Evolutionary conservation across 2,329 filamentous ascomycete genomes (phyloP), one percentile per base, ranked within the genome.

Genomic region (Hortaea sp.): DNA sequence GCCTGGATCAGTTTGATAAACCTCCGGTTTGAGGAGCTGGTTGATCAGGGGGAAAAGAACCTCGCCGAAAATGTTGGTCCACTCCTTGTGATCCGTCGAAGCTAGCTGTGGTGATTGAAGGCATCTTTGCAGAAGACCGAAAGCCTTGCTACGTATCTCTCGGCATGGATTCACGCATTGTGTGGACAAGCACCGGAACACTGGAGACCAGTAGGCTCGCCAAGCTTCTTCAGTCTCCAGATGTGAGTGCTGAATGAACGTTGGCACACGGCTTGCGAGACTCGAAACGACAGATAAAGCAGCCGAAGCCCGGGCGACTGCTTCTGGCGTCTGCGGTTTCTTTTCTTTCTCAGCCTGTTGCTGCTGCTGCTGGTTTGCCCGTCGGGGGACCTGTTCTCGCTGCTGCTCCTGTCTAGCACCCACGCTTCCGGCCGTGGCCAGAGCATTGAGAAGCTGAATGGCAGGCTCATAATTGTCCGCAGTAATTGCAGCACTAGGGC

Each of bases 191-290:
- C 88, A 85, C 56, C 88, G 81, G 66, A 98, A 92, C 28, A 98
- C 88, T 1, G 90, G 92, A 10, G 89, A 82, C 92, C 92, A 98
- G 65, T 98, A 98, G 6, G 92, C 88, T 43, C 88, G 88, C 92
- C 92, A 98, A 10, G 92, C 92, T 85, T 56, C 49, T 37, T 55
- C 53, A 46, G 57, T 56, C 50, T 95, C 92, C 2, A 97, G 79
- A 58, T 95, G 90, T 20, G 89, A 95, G 62, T 95, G 87, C 61
- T 88, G 79, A 72, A 98, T 95, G 32, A 97, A 77, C 44, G 82
- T 76, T 1, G 90, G 88, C 27, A 94, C 88, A 37, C 88, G 81
- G 44, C 75, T 74, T 1, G 88, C 94, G 67, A 97, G 78, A 51
- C 82, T 79, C 58, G 89, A 88, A 43, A 97, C 83, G 47, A 90